These are phyloP conservation scores for Calophaca sinica DNA, from an alignment of 306 rosid genomes.

Conservation along the genomic window DNA sequence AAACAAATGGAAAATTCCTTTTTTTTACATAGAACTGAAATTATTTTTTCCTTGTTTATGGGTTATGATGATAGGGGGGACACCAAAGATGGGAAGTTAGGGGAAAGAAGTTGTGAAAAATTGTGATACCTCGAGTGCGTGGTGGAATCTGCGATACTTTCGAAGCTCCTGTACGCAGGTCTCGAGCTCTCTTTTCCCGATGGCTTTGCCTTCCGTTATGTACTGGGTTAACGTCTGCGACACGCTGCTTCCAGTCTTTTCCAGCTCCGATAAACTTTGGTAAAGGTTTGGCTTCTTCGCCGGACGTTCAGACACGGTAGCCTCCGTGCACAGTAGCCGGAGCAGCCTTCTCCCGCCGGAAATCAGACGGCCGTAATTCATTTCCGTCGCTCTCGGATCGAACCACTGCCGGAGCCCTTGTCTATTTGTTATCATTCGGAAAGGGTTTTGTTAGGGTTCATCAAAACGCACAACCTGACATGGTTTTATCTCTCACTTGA, in stretches of 20 bases:
- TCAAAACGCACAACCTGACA: conserved; percentile 1
- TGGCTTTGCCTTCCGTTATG: conserved; percentile 62
- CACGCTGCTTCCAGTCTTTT: conserved; percentile 67
- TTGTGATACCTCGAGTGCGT: conserved; percentile 73
- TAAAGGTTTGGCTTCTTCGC: conserved; percentile 47
- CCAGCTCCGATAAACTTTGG: conserved; percentile 64
- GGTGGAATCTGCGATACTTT: conserved; percentile 56
- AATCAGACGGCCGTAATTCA: conserved; percentile 55
- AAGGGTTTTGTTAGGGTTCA: conserved; percentile 44
- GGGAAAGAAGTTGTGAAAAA: background rate
- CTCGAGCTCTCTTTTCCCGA: conserved; percentile 57
- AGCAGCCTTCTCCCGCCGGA: conserved; percentile 47
- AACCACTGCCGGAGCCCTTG: background rate
- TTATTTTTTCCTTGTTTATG: background rate
- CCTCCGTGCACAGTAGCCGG: conserved; percentile 53
- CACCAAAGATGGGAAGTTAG: background rate
- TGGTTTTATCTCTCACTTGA: conserved; percentile 23
- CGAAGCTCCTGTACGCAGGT: conserved; percentile 67
- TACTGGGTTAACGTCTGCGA: conserved; percentile 62
- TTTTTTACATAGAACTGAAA: background rate
- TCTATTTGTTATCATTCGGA: background rate
- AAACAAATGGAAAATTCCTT: background rate
- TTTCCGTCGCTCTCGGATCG: conserved; percentile 38
- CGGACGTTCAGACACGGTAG: conserved; percentile 22
- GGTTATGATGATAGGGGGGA: conserved; percentile 3